Percentiles rank a stretch among this genome's conserved stretches.
phyloP scores from a whole-genome alignment of 2,329 filamentous ascomycete genomes.

The Drechslera avenae region DNA sequence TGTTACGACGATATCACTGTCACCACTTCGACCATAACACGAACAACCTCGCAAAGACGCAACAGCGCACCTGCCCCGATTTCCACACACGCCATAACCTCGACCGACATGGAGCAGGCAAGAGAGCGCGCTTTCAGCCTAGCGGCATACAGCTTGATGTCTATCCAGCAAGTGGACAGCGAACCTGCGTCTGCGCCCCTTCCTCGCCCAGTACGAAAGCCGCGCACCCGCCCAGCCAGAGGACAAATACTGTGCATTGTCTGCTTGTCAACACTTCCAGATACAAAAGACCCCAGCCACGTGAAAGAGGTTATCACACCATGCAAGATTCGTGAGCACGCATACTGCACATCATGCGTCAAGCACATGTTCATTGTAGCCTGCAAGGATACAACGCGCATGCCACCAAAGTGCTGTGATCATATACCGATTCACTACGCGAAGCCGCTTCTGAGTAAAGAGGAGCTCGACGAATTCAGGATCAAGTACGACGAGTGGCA shows the following conservation, averaged over 20 bases:
- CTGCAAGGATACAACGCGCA: constrained; percentile 46
- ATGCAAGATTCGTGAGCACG: constrained; percentile 38
- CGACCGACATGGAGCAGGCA: not conserved
- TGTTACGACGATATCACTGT: constrained; percentile 18
- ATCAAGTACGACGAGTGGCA: constrained; percentile 56
- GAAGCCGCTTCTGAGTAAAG: constrained; percentile 40
- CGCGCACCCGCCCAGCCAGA: not conserved
- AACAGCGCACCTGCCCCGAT: constrained; percentile 19
- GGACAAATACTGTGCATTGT: constrained; percentile 26
- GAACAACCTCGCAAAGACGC: constrained; percentile 10
- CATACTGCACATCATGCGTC: constrained; percentile 48
- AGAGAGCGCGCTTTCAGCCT: constrained; percentile 5
- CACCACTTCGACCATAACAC: not conserved
- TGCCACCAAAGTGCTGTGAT: constrained; percentile 55
- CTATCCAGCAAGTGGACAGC: constrained; percentile 10
- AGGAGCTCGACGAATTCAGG: constrained; percentile 47
- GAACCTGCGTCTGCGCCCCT: not conserved
- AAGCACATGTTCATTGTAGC: constrained; percentile 51
- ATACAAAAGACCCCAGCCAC: constrained; percentile 10
- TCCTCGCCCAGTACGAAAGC: not conserved
- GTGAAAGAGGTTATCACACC: constrained; percentile 26
- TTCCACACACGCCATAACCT: not conserved
- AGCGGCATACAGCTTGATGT: constrained; percentile 12
- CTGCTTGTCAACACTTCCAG: constrained; percentile 24
- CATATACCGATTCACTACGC: constrained; percentile 52